Percentiles rank a stretch among this genome's conserved stretches.
Conservation (phyloP, 306 rosid species). For the Neltuma alba region DNA sequence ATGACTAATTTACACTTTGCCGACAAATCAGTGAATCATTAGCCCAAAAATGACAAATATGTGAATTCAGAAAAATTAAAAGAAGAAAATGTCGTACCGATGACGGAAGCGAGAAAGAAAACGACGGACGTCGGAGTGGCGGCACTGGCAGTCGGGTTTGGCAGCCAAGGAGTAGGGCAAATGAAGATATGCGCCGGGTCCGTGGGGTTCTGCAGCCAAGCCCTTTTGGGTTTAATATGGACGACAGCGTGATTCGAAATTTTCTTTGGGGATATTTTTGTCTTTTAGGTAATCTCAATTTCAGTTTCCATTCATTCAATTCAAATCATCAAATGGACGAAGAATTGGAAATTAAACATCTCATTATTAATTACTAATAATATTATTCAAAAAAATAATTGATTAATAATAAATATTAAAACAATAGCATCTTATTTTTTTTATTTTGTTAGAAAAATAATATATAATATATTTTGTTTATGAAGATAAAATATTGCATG, state of each 20-base stretch:
- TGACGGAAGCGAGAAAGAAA: not conserved
- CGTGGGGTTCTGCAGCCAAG: not conserved
- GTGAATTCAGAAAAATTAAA: not conserved
- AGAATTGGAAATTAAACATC: too few relatives aligned
- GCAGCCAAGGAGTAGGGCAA: slow-evolving; percentile 1
- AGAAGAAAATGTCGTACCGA: not conserved
- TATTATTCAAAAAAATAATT: too few relatives aligned
- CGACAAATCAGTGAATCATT: not conserved
- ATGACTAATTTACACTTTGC: not conserved
- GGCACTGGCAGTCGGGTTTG: not conserved
- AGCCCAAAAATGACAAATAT: not conserved
- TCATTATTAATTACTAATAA: too few relatives aligned
- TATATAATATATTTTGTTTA: too few relatives aligned
- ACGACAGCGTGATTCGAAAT: not conserved
- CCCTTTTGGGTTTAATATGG: slow-evolving; percentile 3
- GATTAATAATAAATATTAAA: too few relatives aligned
- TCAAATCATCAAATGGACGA: too few relatives aligned
- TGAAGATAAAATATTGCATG: too few relatives aligned
- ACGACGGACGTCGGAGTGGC: not conserved
- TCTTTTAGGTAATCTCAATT: not conserved
- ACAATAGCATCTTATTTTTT: too few relatives aligned
- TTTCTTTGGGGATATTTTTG: not conserved
- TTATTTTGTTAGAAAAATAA: too few relatives aligned
- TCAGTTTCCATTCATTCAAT: not conserved
- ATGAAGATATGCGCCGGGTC: not conserved